Base-by-base conservation (phyloP, 2,329 filamentous ascomycete species). In the Leptographium galeiforme region DNA sequence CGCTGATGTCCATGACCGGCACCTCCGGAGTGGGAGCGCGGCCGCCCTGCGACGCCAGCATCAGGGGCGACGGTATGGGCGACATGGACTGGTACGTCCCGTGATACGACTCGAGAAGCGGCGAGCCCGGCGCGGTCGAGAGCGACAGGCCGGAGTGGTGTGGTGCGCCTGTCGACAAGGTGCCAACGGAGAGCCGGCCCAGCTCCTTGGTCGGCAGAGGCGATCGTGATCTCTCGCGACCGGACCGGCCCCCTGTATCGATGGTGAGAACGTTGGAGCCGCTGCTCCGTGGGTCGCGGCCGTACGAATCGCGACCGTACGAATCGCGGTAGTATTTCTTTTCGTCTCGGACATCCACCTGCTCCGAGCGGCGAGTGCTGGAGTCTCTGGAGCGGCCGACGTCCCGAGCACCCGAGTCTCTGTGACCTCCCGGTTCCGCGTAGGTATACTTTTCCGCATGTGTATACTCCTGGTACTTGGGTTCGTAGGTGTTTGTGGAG, bases 1-100 rank as follows among this genome's bases (percentile, higher is more conserved):
- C 76, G 0, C 77, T 78, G 14, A 81, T 67, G 1, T 81, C 77
- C 32, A 77, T 60, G 33, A 69, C 58, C 13, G 67, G 43, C 25
- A 55, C 44, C 14, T 58, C 55, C 2, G 53, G 12, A n/a, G 45
- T 25, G 14, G 76, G 64, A 25, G 79, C 77, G 11, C 81, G 73
- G 39, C 76, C 72, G 34, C 73, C 67, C 48, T 72, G 63, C 1
- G 72, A 69, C 3, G 80, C 67, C 5, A 81, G 63, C 61, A 83
- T 73, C 30, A 90, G 72, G 0, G 90, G 88, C 0, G 89, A 89
- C 0, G 90, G 90, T 88, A 96, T 95, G 0, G 91, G 90, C 0
- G 90, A 95, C 61, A 94, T 87, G 55, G 87, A 88, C 67, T 97
- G 91, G 62, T 95, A 97, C 0, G 90, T 95, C 41, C 91, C 91